Base-by-base conservation (phyloP, 2,329 filamentous ascomycete species). In the Xylariaceae sp. region DNA sequence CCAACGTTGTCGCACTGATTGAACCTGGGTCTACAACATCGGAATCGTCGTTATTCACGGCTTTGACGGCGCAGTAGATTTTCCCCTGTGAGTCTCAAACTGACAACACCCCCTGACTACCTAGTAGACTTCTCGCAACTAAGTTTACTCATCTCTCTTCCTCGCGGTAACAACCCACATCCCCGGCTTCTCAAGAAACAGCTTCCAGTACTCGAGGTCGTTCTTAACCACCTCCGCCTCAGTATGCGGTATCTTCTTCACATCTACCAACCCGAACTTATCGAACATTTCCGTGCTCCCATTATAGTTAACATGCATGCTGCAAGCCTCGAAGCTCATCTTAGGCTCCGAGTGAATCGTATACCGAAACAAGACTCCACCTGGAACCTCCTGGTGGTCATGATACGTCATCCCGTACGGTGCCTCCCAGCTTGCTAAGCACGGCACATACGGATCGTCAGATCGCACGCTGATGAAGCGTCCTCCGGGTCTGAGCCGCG, bases 401-500 rank as follows among this genome's bases (percentile, higher is more conserved):
- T 53, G 48, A 40, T 44, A 57, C 36, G 22, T 15, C 7, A 52
- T 45, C 15, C 59, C 59, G 15, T 56, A 49, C 33, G 33, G 33
- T 10, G 33, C 33, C 17, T 50, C 35, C 18, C 58, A 58, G 1
- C 44, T 39, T 2, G n/a, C 27, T 44, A 58, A 44, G 17, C 50
- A 47, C 12, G 52, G 42, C 44, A 49, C 42, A 27, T 45, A 32
- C 17, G 52, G 51, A 40, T 61, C 49, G 19, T 44, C 44, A 22
- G 46, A 54, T n/a, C 63, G 55, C 19, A 60, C 51, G 9, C 61
- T 55, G 31, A 64, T 41, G 47, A 66, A 66, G 14, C 51, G 54
- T 1, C 65, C 65, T 1, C 64, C 63, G 0, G 64, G 61, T 49
- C 59, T 62, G 11, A 66, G 49, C 36, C 60, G 51, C 1, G 48